These are phyloP conservation scores for Schizosaccharomyces pombe DNA, from an alignment of 805 yeast species.

Conservation along the genomic window DNA sequence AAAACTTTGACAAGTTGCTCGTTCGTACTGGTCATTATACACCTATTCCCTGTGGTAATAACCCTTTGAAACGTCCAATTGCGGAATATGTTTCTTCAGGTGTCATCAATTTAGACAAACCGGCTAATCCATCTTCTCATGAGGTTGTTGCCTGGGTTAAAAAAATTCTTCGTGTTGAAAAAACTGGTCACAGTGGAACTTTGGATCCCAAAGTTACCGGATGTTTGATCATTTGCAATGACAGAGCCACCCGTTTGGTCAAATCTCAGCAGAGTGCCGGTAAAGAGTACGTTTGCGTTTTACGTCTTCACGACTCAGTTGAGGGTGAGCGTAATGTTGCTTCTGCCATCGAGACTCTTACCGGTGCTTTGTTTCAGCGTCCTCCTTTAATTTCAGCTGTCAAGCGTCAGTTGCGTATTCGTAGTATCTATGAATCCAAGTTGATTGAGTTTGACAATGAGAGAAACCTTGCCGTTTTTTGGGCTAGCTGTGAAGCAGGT, in stretches of 20 bases:
- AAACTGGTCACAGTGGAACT: conserved; percentile 98
- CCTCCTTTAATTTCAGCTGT: conserved; percentile 98
- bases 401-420: conserved; percentile 92
- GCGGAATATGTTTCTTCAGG: conserved; percentile 79
- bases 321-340: conserved; percentile 76
- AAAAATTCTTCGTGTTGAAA: conserved; percentile 80
- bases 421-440: conserved; percentile 91
- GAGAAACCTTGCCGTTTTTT: conserved; percentile 89
- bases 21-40: conserved; percentile 90
- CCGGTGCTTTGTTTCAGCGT: conserved; percentile 97
- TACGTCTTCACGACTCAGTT: conserved; percentile 79
- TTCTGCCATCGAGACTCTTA: conserved; percentile 71
- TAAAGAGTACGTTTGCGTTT: conserved; percentile 96
- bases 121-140: conserved; percentile 94
- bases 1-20: conserved; percentile 76
- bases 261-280: conserved; percentile 99
- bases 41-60: conserved; percentile 40
- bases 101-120: conserved; percentile 91
- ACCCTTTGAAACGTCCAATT: conserved; percentile 85
- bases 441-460: conserved; percentile 90
- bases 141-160: conserved; percentile 99
- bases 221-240: conserved; percentile 92
- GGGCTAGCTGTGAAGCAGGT: conserved; percentile 99
- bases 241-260: conserved; percentile 92
- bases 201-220: conserved; percentile 97